These are phyloP conservation scores for Dendrocalamus latiflorus DNA, from an alignment of 202 grass and related monocot species.

Conservation along the genomic window DNA sequence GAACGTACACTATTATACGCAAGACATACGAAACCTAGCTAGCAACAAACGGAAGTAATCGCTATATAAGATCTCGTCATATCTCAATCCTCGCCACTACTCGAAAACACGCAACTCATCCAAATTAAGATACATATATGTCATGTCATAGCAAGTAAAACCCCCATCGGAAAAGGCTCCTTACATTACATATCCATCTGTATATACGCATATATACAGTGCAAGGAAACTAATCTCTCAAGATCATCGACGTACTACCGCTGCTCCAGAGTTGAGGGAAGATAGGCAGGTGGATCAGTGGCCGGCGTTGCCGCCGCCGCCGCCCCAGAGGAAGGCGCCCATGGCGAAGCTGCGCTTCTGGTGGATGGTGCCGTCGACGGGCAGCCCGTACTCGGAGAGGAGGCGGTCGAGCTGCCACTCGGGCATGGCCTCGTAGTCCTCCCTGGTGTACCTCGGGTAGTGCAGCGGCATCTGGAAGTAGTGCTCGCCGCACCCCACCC, in stretches of 20 bases:
- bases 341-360: conserved; percentile 73
- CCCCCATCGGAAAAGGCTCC: not conserved
- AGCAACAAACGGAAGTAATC: too few species aligned
- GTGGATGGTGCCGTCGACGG: conserved; percentile 37
- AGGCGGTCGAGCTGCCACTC: conserved; percentile 94
- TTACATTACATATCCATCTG: not conserved
- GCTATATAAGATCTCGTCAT: not conserved
- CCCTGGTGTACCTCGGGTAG: conserved; percentile 68
- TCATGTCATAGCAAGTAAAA: not conserved
- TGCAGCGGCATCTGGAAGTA: conserved; percentile 89
- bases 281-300: not conserved
- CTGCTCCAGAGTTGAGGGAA: not conserved
- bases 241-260: not conserved
- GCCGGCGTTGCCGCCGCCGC: not conserved
- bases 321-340: conserved; percentile 82
- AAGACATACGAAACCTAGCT: too few species aligned
- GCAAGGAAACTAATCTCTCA: not conserved
- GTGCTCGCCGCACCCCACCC: not conserved
- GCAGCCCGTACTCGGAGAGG: conserved; percentile 73
- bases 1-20: too few species aligned
- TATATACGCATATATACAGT: not conserved
- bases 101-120: not conserved
- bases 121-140: not conserved
- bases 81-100: not conserved
- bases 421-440: conserved; percentile 79